These are phyloP conservation scores for Phytophthora crassamura DNA, from an alignment of 352 stramenopile genomes.

Conservation along the genomic window DNA sequence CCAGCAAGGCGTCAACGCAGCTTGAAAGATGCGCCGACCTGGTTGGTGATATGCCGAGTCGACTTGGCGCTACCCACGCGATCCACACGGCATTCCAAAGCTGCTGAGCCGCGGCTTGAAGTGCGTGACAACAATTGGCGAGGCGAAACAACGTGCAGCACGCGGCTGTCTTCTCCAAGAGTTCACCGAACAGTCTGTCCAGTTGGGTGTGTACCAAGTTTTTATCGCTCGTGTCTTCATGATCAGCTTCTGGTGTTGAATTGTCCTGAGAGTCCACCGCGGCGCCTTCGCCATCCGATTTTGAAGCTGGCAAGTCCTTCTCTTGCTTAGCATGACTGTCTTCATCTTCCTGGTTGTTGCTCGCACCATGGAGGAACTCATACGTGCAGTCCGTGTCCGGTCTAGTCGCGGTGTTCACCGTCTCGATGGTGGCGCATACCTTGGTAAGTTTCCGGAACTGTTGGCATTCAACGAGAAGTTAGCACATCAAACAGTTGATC, in stretches of 20 bases:
- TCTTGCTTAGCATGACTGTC: background rate
- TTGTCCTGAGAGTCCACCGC: background rate
- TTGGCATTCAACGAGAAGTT: constrained; percentile 7
- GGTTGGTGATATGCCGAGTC: constrained; percentile 18
- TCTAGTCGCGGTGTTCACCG: constrained; percentile 35
- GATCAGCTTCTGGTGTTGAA: background rate
- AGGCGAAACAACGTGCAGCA: constrained; percentile 56
- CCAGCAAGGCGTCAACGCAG: constrained; percentile 56
- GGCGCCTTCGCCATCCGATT: background rate
- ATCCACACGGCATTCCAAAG: constrained; percentile 66
- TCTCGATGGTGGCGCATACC: constrained; percentile 13
- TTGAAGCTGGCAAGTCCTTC: background rate
- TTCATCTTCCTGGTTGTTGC: constrained; percentile 1
- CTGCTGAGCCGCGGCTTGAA: constrained; percentile 61
- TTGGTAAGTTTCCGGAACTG: constrained; percentile 48
- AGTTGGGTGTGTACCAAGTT: constrained; percentile 12
- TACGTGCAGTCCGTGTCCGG: constrained; percentile 51
- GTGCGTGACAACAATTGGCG: constrained; percentile 57
- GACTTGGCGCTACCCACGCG: constrained; percentile 57
- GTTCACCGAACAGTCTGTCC: constrained; percentile 31
- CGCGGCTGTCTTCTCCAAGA: constrained; percentile 50
- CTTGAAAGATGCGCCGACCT: constrained; percentile 29
- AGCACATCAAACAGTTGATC: background rate
- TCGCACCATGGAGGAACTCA: constrained; percentile 30
- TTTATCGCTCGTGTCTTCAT: background rate